A percentile compares a stretch with the other conserved stretches of the same genome.
Evolutionary conservation across 371 early-diverging fungal species (phyloP).

Genomic region (Cokeromyces recurvatus): DNA sequence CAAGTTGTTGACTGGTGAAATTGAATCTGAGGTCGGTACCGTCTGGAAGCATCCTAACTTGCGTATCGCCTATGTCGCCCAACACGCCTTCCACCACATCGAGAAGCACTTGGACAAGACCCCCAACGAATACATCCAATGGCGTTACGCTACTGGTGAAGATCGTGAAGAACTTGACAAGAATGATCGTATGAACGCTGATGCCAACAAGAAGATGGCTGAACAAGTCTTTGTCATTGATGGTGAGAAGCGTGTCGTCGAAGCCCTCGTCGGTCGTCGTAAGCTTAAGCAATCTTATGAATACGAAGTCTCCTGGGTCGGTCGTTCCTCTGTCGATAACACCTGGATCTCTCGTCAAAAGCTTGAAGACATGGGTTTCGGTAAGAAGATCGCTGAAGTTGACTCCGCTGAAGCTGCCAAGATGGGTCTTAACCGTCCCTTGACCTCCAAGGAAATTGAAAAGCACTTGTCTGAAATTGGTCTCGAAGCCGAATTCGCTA

Average conservation of each 20-base stretch:
- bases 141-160: conserved; percentile 80
- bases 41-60: conserved; percentile 79
- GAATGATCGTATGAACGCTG: conserved; percentile 57
- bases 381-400: conserved; percentile 59
- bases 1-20: conserved; percentile 81
- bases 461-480: conserved; percentile 70
- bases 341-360: conserved; percentile 71
- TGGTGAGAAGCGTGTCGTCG: conserved; percentile 60
- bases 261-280: conserved; percentile 60
- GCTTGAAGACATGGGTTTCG: conserved; percentile 65
- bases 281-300: conserved; percentile 71
- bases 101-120: conserved; percentile 78
- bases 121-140: conserved; percentile 81
- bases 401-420: conserved; percentile 66
- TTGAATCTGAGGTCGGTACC: conserved; percentile 58
- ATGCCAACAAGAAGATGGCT: conserved; percentile 64
- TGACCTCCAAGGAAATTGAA: conserved; percentile 64
- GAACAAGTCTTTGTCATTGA: conserved; percentile 57
- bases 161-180: conserved; percentile 77
- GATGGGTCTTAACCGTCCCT: conserved; percentile 60
- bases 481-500: conserved; percentile 67
- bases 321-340: conserved; percentile 58
- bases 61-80: conserved; percentile 85
- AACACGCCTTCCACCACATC: conserved; percentile 87
- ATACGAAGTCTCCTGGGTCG: conserved; percentile 64